A percentile compares a stretch with the other conserved stretches of the same genome.
phyloP scores from a whole-genome alignment of 805 yeast genomes.

The Myxozyma udenii region DNA sequence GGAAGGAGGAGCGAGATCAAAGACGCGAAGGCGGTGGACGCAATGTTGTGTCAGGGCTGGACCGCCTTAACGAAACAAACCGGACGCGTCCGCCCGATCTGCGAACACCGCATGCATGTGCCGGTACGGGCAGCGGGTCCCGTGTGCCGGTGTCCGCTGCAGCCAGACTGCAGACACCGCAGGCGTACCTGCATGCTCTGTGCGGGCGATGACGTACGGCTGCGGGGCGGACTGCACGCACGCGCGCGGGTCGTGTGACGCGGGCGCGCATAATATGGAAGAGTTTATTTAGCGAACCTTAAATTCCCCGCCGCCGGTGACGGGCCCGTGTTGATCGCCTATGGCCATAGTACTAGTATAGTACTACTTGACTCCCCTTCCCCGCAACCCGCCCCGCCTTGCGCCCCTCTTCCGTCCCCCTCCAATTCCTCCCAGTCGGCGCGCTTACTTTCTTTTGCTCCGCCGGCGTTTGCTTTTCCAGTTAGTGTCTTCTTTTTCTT shows the following conservation, averaged over 20 bases:
- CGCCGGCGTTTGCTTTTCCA: neutral
- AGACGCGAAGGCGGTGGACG: neutral
- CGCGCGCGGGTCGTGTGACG: neutral
- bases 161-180: neutral
- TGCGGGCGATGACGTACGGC: too few relatives aligned
- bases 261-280: neutral
- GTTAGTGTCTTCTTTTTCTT: neutral
- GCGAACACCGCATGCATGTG: neutral
- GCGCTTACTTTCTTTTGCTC: neutral
- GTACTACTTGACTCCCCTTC: neutral
- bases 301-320: neutral
- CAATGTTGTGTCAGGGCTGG: neutral
- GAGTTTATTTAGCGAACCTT: neutral
- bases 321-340: neutral
- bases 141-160: too few relatives aligned
- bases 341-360: neutral
- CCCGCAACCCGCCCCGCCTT: too few relatives aligned
- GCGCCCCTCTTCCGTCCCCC: neutral
- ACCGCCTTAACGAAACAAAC: neutral
- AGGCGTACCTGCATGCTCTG: neutral
- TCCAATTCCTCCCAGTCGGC: neutral
- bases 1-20: slow-evolving; percentile 2
- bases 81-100: neutral
- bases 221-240: neutral
- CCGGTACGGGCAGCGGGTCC: too few relatives aligned